Evolutionary conservation across 2,329 filamentous ascomycete species (phyloP), one percentile per base, ranked within the genome.

Genomic region (Didymella keratinophila): DNA sequence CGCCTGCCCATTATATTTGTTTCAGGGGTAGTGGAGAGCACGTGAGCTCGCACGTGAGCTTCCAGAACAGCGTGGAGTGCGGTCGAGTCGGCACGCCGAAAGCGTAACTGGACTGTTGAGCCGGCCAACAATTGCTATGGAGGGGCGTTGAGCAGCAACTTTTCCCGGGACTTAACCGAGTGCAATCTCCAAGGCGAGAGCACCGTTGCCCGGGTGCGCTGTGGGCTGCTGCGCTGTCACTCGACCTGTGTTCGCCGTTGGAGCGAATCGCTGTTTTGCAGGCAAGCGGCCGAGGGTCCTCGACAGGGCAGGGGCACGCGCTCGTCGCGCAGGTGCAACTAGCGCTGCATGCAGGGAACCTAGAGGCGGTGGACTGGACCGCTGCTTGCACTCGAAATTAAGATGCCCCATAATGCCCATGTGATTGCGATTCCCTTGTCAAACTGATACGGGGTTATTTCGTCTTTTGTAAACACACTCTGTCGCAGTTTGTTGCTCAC

Each of bases 381-480:
- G 56, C 51, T 50, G 45, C 32, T 46, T 53, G 50, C 51, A 50
- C 52, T 51, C 20, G 37, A 58, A 58, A 58, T 58, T 58, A 50
- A 48, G 41, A 41, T 51, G 45, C 45, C 18, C 41, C 23, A 25
- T 23, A 23, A 25, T 23, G 39, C 56, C 56, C 50, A 54, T 54
- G 51, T 54, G 46, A 58, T 50, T 54, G 56, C 50, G 37, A 36
- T 58, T 47, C 49, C 56, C 56, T 30, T 54, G 56, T 58, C 27
- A 58, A 54, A 41, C 41, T 58, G 56, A 58, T 58, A 58, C 56
- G 46, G 56, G 46, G 45, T 54, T 37, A 54, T 50, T 58, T 54
- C 37, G 41, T 41, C 45, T 50, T 23, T 50, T 50, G 56, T 54
- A 58, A 58, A 58, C 56, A 58, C 56, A 20, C 51, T 11, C 41